phyloP scores from a whole-genome alignment of 768 basidiomycete species.

The Holtermannia corniformis region DNA sequence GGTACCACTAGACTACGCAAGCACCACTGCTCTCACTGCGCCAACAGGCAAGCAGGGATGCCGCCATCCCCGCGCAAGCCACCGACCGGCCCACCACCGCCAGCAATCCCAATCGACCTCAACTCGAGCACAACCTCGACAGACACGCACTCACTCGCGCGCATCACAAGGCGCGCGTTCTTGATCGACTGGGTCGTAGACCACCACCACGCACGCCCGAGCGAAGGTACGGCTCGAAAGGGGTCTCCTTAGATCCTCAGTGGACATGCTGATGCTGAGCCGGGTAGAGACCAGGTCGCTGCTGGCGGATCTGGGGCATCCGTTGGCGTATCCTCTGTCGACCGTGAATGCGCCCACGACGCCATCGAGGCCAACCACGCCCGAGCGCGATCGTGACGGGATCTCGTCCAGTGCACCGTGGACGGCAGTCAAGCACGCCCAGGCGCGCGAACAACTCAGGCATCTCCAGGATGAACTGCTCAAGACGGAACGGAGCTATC shows the following conservation, averaged over 20 bases:
- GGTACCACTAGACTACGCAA: too few species aligned
- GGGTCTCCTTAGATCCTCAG: slow-evolving; percentile 1
- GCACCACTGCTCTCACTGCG: too few species aligned
- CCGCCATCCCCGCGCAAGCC: not conserved
- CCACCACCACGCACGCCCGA: too few species aligned
- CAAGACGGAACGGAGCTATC: slow-evolving; percentile 79
- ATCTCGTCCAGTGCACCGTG: not conserved
- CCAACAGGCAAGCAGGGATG: not conserved
- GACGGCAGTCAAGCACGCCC: slow-evolving; percentile 39
- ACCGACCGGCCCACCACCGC: slow-evolving; percentile 8
- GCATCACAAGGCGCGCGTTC: slow-evolving; percentile 68
- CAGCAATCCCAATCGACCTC: slow-evolving; percentile 31
- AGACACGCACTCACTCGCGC: slow-evolving; percentile 30
- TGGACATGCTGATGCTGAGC: slow-evolving; percentile 5
- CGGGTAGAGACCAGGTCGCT: slow-evolving; percentile 37
- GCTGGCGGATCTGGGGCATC: slow-evolving; percentile 25
- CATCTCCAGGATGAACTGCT: slow-evolving; percentile 79
- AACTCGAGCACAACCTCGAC: slow-evolving; percentile 32
- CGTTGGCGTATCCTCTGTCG: slow-evolving; percentile 13
- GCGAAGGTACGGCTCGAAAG: too few species aligned
- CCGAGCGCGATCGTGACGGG: slow-evolving; percentile 8
- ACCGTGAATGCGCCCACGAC: slow-evolving; percentile 12
- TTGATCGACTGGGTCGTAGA: slow-evolving; percentile 86
- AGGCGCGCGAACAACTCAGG: slow-evolving; percentile 43
- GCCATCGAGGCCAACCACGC: slow-evolving; percentile 9